Conservation (phyloP, 2,329 filamentous ascomycete genomes). For the Apiospora arundinis region DNA sequence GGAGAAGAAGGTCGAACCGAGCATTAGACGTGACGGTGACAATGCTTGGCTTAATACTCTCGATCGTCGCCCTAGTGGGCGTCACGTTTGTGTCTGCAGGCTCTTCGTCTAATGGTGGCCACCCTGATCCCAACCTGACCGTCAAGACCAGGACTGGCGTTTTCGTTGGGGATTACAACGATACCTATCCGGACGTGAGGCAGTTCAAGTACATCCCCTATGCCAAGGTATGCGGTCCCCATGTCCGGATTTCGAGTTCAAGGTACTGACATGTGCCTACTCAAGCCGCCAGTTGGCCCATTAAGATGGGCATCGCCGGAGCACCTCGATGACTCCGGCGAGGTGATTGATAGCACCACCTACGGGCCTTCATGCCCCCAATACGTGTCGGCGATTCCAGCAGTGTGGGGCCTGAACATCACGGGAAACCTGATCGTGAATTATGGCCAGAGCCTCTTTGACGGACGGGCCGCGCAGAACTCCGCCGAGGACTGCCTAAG, state of each 20-base stretch:
- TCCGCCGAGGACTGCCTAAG: constrained; percentile 42
- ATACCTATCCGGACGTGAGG: constrained; percentile 40
- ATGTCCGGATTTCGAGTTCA: too few relatives aligned
- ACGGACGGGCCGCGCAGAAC: constrained; percentile 27
- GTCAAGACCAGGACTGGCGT: constrained; percentile 40
- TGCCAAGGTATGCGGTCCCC: constrained; percentile 32
- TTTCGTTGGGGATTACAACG: constrained; percentile 43
- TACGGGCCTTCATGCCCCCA: constrained; percentile 41
- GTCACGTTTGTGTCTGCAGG: not conserved
- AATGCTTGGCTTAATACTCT: not conserved
- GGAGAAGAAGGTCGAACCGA: not conserved
- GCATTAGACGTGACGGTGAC: not conserved
- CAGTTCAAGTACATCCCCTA: constrained; percentile 48
- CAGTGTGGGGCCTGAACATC: constrained; percentile 38
- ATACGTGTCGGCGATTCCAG: constrained; percentile 38
- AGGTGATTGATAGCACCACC: constrained; percentile 13
- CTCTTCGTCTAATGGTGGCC: not conserved
- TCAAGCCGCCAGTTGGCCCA: constrained; percentile 36
- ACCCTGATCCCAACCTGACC: constrained; percentile 30
- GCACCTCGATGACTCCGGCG: constrained; percentile 34
- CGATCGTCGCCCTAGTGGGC: not conserved
- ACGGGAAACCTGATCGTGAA: constrained; percentile 41
- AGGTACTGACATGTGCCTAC: constrained; percentile 24
- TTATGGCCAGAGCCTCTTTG: constrained; percentile 38
- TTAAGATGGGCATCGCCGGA: constrained; percentile 26